A percentile compares a stretch with the other conserved stretches of the same genome.
phyloP scores from a whole-genome alignment of 345 rosid genomes.

The Odontarrhena argentea region DNA sequence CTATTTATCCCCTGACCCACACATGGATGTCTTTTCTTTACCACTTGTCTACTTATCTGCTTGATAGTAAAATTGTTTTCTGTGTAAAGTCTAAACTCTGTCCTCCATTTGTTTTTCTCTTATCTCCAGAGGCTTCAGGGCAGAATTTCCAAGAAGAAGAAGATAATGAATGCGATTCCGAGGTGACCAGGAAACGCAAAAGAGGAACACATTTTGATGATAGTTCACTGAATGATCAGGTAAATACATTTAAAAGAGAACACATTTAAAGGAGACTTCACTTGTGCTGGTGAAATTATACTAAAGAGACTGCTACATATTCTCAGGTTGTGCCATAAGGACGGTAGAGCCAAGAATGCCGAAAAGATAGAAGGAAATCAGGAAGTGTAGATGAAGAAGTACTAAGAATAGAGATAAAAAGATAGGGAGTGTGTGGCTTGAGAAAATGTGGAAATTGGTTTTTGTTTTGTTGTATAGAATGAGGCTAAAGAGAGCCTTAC shows the following conservation, averaged over 20 bases:
- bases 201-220: conserved; percentile 33
- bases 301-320: conserved; percentile 26
- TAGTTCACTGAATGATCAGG: conserved; percentile 41
- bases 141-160: conserved; percentile 65
- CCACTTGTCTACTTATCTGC: conserved; percentile 5
- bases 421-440: neutral
- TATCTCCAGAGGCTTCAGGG: conserved; percentile 63
- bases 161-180: conserved; percentile 33
- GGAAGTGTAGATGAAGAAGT: conserved; percentile 34
- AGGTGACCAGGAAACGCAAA: conserved; percentile 29
- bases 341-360: conserved; percentile 29
- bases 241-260: conserved; percentile 19
- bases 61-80: neutral
- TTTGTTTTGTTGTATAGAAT: conserved; percentile 28
- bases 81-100: conserved; percentile 16
- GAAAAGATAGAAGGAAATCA: neutral
- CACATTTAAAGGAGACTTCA: neutral
- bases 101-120: conserved; percentile 15
- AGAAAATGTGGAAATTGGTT: conserved; percentile 8
- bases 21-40: conserved; percentile 17
- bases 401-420: conserved; percentile 27
- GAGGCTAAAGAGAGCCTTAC: conserved; percentile 38
- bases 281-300: conserved; percentile 14
- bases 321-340: conserved; percentile 41
- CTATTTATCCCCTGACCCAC: conserved; percentile 9